These are phyloP conservation scores for Lachnellula hyalina DNA, from an alignment of 2,329 filamentous ascomycete genomes.

Conservation along the genomic window DNA sequence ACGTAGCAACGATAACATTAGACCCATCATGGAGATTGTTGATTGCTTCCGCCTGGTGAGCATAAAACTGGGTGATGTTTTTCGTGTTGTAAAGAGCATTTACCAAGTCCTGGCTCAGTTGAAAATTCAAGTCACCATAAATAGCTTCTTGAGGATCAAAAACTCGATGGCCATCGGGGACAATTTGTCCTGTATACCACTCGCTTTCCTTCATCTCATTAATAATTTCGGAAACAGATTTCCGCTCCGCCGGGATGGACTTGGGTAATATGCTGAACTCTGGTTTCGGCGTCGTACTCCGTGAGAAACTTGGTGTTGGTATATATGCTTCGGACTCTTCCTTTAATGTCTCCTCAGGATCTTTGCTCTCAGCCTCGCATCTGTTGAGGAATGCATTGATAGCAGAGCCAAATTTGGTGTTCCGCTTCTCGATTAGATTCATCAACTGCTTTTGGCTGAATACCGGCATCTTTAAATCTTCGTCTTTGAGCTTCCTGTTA, in stretches of 20 bases:
- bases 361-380: slow-evolving; percentile 57
- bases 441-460: slow-evolving; percentile 92
- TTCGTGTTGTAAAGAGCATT: slow-evolving; percentile 93
- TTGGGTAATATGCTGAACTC: slow-evolving; percentile 50
- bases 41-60: slow-evolving; percentile 89
- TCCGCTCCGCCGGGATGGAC: slow-evolving; percentile 73
- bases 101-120: slow-evolving; percentile 85
- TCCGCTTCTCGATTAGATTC: slow-evolving; percentile 81
- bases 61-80: slow-evolving; percentile 79
- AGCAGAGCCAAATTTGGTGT: slow-evolving; percentile 73
- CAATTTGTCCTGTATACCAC: slow-evolving; percentile 91
- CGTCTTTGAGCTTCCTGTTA: slow-evolving; percentile 63
- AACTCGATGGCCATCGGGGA: slow-evolving; percentile 85
- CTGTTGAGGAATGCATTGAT: slow-evolving; percentile 71
- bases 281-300: slow-evolving; percentile 32
- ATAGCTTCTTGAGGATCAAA: slow-evolving; percentile 80
- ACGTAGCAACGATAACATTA: slow-evolving; percentile 89
- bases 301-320: slow-evolving; percentile 50
- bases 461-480: slow-evolving; percentile 85
- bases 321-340: slow-evolving; percentile 54
- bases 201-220: slow-evolving; percentile 73
- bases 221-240: slow-evolving; percentile 78
- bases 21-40: slow-evolving; percentile 78
- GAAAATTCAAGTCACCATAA: slow-evolving; percentile 78
- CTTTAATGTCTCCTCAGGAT: slow-evolving; percentile 63